Conservation (phyloP, 352 stramenopile genomes). For the Phytophthora brassicae region DNA sequence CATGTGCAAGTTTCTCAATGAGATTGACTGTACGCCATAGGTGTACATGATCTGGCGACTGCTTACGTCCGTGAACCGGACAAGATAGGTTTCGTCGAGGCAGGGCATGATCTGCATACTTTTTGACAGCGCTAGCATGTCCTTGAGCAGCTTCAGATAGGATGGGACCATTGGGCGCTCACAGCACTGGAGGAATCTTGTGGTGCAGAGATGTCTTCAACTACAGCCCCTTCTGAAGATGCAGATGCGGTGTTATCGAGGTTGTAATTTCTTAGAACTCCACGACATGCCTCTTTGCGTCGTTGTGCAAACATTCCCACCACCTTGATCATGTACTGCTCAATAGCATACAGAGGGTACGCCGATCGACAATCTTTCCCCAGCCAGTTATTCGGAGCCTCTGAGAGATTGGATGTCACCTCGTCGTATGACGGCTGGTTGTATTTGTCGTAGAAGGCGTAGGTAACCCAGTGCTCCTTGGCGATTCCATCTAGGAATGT, state of each 20-base stretch:
- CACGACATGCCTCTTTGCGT: neutral
- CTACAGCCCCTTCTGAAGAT: too few species aligned
- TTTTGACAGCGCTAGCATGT: neutral
- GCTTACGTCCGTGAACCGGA: conserved; percentile 7
- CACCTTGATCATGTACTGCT: conserved; percentile 11
- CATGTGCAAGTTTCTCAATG: conserved; percentile 4
- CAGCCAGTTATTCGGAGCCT: neutral
- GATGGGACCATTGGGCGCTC: neutral
- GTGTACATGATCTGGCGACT: neutral
- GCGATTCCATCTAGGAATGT: conserved; percentile 2
- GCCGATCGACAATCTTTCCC: neutral
- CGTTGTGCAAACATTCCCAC: conserved; percentile 1
- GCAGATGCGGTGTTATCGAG: too few species aligned
- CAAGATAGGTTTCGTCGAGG: neutral
- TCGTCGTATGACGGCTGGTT: conserved; percentile 10
- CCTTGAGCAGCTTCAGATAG: neutral
- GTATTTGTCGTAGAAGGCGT: conserved; percentile 1
- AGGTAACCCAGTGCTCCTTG: conserved; percentile 2
- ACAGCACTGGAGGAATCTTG: neutral
- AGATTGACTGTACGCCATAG: conserved; percentile 7
- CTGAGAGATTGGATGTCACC: conserved; percentile 4
- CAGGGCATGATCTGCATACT: neutral
- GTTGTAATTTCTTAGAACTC: too few species aligned
- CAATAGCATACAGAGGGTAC: neutral
- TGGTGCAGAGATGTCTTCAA: too few species aligned